phyloP scores from a whole-genome alignment of 164 flowering plant genomes.

The Protea cynaroides region DNA sequence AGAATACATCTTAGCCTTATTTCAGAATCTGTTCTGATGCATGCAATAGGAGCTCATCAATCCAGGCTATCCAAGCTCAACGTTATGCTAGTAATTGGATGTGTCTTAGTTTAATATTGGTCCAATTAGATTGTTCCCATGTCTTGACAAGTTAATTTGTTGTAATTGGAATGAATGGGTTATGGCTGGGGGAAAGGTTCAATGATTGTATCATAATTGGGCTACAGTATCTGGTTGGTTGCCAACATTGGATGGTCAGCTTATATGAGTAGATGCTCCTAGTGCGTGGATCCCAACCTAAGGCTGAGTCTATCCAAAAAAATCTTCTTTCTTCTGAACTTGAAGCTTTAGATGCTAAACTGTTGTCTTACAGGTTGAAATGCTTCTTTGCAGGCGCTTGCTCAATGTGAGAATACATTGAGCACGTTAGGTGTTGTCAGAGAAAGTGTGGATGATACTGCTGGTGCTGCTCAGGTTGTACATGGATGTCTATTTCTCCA shows the following conservation, averaged over 20 bases:
- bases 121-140: background rate
- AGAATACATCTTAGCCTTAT: background rate
- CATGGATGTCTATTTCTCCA: background rate
- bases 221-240: background rate
- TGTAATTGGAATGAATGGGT: background rate
- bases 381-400: conserved; percentile 35
- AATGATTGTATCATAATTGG: background rate
- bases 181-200: background rate
- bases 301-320: background rate
- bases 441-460: conserved; percentile 63
- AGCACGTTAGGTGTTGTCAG: conserved; percentile 56
- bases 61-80: background rate
- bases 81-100: background rate
- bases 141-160: background rate
- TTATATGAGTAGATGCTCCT: background rate
- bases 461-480: conserved; percentile 60
- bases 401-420: conserved; percentile 67
- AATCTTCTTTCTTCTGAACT: background rate
- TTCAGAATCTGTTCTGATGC: background rate
- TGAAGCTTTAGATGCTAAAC: no score
- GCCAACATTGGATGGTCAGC: background rate
- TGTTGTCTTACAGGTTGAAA: conserved; percentile 1
- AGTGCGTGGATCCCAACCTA: background rate
- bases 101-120: background rate
- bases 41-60: background rate